Percentiles rank a stretch among this genome's conserved stretches.
These are phyloP conservation scores for Penicillium taxi DNA, from an alignment of 495 filamentous ascomycete species.

Conservation along the genomic window DNA sequence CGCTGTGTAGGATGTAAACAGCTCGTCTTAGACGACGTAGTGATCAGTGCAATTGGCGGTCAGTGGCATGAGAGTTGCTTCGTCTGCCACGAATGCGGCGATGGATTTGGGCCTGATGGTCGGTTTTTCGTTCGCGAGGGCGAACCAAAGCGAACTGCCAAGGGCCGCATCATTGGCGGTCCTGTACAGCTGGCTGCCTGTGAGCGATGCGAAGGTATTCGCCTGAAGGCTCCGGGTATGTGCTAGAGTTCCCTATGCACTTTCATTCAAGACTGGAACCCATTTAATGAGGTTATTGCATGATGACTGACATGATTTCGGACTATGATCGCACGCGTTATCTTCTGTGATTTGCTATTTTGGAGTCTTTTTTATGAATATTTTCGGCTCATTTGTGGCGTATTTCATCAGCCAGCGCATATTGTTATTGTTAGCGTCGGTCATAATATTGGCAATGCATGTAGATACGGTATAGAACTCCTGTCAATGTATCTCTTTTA, in stretches of 20 bases:
- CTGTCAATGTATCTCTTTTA: conserved; percentile 5
- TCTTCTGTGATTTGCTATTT: conserved; percentile 8
- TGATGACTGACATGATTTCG: conserved; percentile 18
- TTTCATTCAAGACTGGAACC: not conserved
- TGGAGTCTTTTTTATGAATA: conserved; percentile 1
- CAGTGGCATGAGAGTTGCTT: conserved; percentile 97
- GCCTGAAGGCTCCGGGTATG: conserved; percentile 49
- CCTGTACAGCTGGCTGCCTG: conserved; percentile 50
- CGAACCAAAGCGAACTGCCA: conserved; percentile 43
- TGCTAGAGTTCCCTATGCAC: conserved; percentile 10
- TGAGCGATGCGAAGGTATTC: conserved; percentile 55
- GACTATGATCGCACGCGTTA: conserved; percentile 7
- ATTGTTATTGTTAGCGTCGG: conserved; percentile 8
- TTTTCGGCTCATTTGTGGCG: conserved; percentile 1
- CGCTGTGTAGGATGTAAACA: conserved; percentile 80
- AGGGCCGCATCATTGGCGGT: conserved; percentile 41
- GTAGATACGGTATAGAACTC: conserved; percentile 8
- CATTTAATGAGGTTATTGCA: conserved; percentile 15
- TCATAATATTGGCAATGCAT: conserved; percentile 14
- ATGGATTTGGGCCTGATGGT: conserved; percentile 51
- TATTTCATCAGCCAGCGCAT: conserved; percentile 4
- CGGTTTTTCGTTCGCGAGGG: conserved; percentile 56
- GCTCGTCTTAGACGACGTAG: conserved; percentile 79
- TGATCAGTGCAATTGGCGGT: conserved; percentile 74
- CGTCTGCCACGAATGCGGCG: conserved; percentile 63